Evolutionary conservation across 805 yeast genomes (phyloP), one percentile per base, ranked within the genome.

Genomic region (Candida pini): DNA sequence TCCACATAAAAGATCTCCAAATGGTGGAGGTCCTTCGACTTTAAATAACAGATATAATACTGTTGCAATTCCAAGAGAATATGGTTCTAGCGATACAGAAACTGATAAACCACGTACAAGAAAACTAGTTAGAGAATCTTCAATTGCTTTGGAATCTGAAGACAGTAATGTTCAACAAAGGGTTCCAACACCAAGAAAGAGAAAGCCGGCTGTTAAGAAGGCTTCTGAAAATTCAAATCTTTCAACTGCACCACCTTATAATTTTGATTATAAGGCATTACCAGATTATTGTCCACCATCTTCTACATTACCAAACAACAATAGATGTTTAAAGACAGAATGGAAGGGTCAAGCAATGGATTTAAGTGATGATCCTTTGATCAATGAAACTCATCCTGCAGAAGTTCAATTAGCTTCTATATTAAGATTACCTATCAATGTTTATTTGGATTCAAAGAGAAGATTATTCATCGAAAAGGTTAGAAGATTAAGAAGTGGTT

Each of bases 331-430:
- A 48, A 81, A 81, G 54, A 84, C 94, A 23, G 97, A 90, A 58
- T 90, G 98, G 98, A 90, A 89, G 64, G 98, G 97, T 9, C 95
- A 88, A 49, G 95, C 97, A 24, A 88, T 90, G 96, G 94, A 85
- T 58, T 70, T 90, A 37, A 68, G 81, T 13, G 51, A 60, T 21
- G 97, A 92, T 60, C 94, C 96, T 15, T 71, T 85, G 46, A 60
- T 72, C 33, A 63, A 63, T 30, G 71, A 79, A 48, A 69, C 92
- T 45, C 97, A 90, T 60, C 97, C 97, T 1, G 96, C 96, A 4
- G 98, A 90, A 62, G 71, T 82, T 12, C 69, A 73, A 27, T 68
- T 90, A 41, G 97, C 97, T 4, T 81, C 94, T 13, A 82, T 81
- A n/a, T 69, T 90, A 52, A 73, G 98, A 56, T 69, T 90, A 45